A percentile compares a stretch with the other conserved stretches of the same genome.
These are phyloP conservation scores for Trametes cingulata DNA, from an alignment of 768 basidiomycete genomes.

Conservation along the genomic window DNA sequence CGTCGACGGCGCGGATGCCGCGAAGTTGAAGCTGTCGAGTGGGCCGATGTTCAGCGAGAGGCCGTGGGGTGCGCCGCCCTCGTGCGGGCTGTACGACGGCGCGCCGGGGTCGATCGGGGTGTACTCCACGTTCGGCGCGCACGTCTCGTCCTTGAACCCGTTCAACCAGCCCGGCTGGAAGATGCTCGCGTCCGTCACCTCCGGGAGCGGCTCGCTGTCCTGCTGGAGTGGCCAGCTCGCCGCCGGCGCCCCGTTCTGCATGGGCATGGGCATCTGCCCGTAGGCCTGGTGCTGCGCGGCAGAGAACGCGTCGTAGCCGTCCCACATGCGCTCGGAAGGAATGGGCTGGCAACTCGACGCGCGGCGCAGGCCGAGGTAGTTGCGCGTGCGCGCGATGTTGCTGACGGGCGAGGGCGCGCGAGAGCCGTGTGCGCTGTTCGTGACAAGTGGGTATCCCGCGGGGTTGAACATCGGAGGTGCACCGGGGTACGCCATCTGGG, in stretches of 20 bases:
- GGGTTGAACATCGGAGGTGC: slow-evolving; percentile 1
- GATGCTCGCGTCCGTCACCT: slow-evolving; percentile 28
- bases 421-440: slow-evolving; percentile 29
- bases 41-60: slow-evolving; percentile 21
- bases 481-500: slow-evolving; percentile 13
- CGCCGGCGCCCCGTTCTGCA: background rate
- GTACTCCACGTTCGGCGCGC: background rate
- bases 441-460: background rate
- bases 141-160: slow-evolving; percentile 17
- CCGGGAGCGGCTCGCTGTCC: slow-evolving; percentile 51
- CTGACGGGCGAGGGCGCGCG: slow-evolving; percentile 46
- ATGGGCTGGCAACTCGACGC: slow-evolving; percentile 50
- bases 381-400: slow-evolving; percentile 46
- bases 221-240: slow-evolving; percentile 36
- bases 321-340: slow-evolving; percentile 37
- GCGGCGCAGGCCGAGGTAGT: slow-evolving; percentile 47
- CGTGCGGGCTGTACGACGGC: slow-evolving; percentile 7
- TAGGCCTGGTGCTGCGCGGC: slow-evolving; percentile 2
- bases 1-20: slow-evolving; percentile 10
- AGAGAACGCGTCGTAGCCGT: slow-evolving; percentile 9
- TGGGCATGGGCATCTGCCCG: background rate
- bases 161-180: slow-evolving; percentile 24
- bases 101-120: background rate
- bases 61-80: slow-evolving; percentile 3
- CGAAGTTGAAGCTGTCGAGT: slow-evolving; percentile 19